phyloP scores from a whole-genome alignment of 352 stramenopile genomes.

The Phytopythium mirpurense region DNA sequence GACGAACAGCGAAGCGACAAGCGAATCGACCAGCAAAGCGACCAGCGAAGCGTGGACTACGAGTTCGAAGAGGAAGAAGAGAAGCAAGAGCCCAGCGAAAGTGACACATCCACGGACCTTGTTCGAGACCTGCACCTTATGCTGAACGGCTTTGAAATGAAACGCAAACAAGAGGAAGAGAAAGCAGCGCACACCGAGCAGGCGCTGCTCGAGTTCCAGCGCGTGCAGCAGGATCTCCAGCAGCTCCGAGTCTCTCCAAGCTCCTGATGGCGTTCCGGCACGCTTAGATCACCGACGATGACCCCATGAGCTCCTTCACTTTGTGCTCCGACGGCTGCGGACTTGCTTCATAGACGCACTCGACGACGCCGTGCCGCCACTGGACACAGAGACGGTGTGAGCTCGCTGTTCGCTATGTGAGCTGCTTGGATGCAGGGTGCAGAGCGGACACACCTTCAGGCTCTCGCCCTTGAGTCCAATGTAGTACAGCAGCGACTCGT shows the following conservation, averaged over 20 bases:
- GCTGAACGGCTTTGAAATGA: constrained; percentile 47
- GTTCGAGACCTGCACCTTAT: constrained; percentile 55
- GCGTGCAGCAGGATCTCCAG: constrained; percentile 31
- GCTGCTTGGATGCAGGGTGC: no score
- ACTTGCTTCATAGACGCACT: constrained; percentile 79
- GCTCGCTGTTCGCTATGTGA: background rate
- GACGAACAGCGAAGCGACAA: background rate
- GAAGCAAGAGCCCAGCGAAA: constrained; percentile 13
- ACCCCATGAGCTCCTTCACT: constrained; percentile 41
- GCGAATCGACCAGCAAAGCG: no score
- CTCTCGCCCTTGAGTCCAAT: constrained; percentile 84
- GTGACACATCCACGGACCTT: constrained; percentile 25
- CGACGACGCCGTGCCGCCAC: constrained; percentile 82
- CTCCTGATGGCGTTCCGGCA: constrained; percentile 8
- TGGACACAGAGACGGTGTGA: constrained; percentile 17
- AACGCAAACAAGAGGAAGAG: constrained; percentile 56
- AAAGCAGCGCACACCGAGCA: constrained; percentile 44
- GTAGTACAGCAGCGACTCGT: constrained; percentile 80
- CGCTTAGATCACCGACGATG: constrained; percentile 48
- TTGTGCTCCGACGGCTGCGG: constrained; percentile 78
- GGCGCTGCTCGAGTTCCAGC: constrained; percentile 48
- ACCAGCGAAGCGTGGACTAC: background rate
- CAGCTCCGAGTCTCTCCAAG: constrained; percentile 19
- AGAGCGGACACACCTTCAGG: constrained; percentile 74
- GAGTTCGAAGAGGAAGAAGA: constrained; percentile 25